Conservation (phyloP, 2,329 filamentous ascomycete genomes). For the Pseudogymnoascus sp. region DNA sequence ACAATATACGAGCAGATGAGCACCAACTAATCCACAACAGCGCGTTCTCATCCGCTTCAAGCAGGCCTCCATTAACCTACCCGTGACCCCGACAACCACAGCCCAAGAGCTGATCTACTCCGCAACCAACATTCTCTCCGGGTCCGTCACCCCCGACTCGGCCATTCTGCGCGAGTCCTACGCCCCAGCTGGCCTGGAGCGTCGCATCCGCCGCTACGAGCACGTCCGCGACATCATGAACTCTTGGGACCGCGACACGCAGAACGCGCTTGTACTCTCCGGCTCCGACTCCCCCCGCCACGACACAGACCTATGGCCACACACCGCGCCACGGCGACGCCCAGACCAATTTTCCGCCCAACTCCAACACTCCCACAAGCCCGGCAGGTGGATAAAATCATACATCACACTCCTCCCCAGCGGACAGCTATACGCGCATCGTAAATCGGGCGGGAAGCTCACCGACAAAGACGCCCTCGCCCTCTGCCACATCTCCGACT, state of each 20-base stretch:
- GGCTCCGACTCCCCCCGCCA: constrained; percentile 47
- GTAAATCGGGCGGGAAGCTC: constrained; percentile 53
- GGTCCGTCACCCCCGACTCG: constrained; percentile 52
- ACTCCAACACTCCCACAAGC: constrained; percentile 71
- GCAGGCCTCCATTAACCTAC: constrained; percentile 59
- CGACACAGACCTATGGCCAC: constrained; percentile 53
- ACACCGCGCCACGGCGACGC: constrained; percentile 52
- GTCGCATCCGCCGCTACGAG: constrained; percentile 78
- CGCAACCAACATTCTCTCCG: constrained; percentile 53
- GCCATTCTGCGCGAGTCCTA: constrained; percentile 75
- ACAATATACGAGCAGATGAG: constrained; percentile 1
- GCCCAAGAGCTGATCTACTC: constrained; percentile 62
- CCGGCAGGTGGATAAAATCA: constrained; percentile 82
- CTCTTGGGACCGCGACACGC: constrained; percentile 77
- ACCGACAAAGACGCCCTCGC: constrained; percentile 58
- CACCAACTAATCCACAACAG: constrained; percentile 33
- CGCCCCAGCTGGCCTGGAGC: constrained; percentile 64
- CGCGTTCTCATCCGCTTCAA: constrained; percentile 65
- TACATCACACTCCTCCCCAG: constrained; percentile 64
- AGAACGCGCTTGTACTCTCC: constrained; percentile 65
- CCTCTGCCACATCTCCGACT: constrained; percentile 82
- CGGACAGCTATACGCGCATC: constrained; percentile 64
- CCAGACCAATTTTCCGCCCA: constrained; percentile 60
- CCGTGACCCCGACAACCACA: constrained; percentile 66
- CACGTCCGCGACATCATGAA: constrained; percentile 80